Conservation (phyloP, 768 basidiomycete species). For the Calocera viscosa region DNA sequence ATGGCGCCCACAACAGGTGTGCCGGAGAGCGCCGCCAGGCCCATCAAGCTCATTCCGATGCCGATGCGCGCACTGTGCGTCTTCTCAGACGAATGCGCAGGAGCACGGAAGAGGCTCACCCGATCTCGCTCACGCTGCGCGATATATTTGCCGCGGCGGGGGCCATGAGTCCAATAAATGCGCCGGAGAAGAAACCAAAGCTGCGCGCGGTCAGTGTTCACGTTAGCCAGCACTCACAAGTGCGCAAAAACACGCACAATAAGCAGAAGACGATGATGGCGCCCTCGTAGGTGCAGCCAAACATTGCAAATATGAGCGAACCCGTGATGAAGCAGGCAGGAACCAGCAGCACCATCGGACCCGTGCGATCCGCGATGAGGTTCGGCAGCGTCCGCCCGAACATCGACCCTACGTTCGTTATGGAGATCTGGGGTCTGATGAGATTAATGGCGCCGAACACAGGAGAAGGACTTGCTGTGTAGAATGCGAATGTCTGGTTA, state of each 20-base stretch:
- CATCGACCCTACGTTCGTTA: constrained; percentile 54
- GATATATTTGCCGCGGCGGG: neutral
- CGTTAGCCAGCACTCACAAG: neutral
- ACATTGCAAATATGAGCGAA: constrained; percentile 34
- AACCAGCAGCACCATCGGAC: constrained; percentile 39
- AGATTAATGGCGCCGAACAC: neutral
- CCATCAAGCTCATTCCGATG: neutral
- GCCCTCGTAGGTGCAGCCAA: constrained; percentile 28
- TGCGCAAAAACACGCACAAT: constrained; percentile 12
- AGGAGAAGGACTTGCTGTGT: constrained; percentile 31
- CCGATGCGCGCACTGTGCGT: neutral
- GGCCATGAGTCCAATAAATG: constrained; percentile 14
- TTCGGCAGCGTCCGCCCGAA: constrained; percentile 50
- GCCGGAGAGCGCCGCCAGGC: neutral
- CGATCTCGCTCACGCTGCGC: neutral
- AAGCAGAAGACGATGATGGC: constrained; percentile 32
- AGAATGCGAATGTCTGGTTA: constrained; percentile 41
- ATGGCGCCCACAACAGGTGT: constrained; percentile 39
- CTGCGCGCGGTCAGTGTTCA: neutral
- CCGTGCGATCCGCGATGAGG: constrained; percentile 40
- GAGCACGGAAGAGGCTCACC: neutral
- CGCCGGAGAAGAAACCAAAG: constrained; percentile 40
- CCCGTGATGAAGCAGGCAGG: constrained; percentile 26
- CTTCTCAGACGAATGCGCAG: neutral
- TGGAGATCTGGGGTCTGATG: constrained; percentile 30